These are phyloP conservation scores for Coniochaeta sp. DNA, from an alignment of 2,329 filamentous ascomycete genomes.

Conservation along the genomic window DNA sequence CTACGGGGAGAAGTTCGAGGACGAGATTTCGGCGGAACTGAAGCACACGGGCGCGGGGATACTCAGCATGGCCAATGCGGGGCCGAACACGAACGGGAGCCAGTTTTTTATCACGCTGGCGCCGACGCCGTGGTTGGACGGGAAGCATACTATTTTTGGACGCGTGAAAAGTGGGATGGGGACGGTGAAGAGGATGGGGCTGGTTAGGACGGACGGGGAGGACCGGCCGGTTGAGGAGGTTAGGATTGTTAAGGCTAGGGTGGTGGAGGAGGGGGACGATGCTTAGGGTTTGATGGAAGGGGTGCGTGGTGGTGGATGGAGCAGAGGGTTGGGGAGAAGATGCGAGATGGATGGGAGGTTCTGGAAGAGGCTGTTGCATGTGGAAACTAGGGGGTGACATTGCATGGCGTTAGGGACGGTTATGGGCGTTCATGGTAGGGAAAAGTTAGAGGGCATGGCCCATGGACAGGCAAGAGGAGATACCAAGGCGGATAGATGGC, in stretches of 20 bases:
- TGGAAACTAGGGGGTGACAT: neutral
- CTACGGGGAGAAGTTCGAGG: conserved; percentile 89
- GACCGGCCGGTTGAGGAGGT: conserved; percentile 79
- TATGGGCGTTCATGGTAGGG: neutral
- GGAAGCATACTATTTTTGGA: conserved; percentile 96
- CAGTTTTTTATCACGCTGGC: conserved; percentile 96
- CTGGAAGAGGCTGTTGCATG: neutral
- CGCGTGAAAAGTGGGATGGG: conserved; percentile 77
- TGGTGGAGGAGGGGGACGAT: conserved; percentile 59
- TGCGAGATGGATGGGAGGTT: neutral
- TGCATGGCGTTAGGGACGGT: conserved; percentile 1
- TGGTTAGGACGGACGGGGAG: conserved; percentile 75
- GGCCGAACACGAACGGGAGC: conserved; percentile 85
- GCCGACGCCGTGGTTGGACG: conserved; percentile 92
- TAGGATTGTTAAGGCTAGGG: conserved; percentile 65
- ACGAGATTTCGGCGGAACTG: conserved; percentile 70
- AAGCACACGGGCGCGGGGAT: conserved; percentile 92
- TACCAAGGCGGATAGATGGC: neutral
- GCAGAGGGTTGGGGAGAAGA: neutral
- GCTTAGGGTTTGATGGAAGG: conserved; percentile 9
- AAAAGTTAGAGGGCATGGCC: neutral
- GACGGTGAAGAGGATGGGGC: conserved; percentile 79
- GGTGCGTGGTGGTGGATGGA: neutral
- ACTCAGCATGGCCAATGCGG: conserved; percentile 94
- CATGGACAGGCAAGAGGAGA: neutral